Conservation (phyloP, 208 protist species). For the Wallacemonas sp. region DNA sequence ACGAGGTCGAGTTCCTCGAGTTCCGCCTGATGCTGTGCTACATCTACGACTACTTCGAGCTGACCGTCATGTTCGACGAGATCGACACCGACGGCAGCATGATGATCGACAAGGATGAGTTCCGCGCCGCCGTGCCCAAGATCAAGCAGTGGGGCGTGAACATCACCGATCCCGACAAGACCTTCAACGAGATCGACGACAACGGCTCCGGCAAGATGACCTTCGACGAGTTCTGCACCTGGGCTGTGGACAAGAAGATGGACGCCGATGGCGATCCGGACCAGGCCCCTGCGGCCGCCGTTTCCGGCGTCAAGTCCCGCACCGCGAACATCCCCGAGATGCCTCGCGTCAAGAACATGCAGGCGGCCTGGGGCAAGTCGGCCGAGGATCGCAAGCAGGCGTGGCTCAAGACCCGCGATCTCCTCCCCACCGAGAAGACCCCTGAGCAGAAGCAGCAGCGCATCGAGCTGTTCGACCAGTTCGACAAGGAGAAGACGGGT, state of each 20-base stretch:
- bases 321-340: conserved; percentile 9
- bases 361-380: conserved; percentile 26
- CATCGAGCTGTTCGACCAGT: conserved; percentile 73
- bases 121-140: conserved; percentile 37
- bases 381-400: conserved; percentile 47
- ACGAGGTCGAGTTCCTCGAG: conserved; percentile 46
- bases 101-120: conserved; percentile 47
- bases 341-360: conserved; percentile 11
- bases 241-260: conserved; percentile 38
- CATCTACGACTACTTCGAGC: conserved; percentile 23
- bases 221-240: conserved; percentile 57
- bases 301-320: background rate
- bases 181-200: conserved; percentile 56
- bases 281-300: conserved; percentile 2
- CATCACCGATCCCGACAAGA: conserved; percentile 27
- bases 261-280: conserved; percentile 37
- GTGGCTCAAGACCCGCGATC: conserved; percentile 38
- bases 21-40: conserved; percentile 49
- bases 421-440: conserved; percentile 39
- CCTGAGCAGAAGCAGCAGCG: conserved; percentile 39
- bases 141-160: conserved; percentile 41
- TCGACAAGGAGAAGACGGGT: conserved; percentile 57
- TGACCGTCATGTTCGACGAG: conserved; percentile 61
- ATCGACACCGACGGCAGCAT: conserved; percentile 50
- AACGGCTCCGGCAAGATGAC: conserved; percentile 49